Conservation (phyloP, 306 rosid species). For the Lathyrus aphaca region DNA sequence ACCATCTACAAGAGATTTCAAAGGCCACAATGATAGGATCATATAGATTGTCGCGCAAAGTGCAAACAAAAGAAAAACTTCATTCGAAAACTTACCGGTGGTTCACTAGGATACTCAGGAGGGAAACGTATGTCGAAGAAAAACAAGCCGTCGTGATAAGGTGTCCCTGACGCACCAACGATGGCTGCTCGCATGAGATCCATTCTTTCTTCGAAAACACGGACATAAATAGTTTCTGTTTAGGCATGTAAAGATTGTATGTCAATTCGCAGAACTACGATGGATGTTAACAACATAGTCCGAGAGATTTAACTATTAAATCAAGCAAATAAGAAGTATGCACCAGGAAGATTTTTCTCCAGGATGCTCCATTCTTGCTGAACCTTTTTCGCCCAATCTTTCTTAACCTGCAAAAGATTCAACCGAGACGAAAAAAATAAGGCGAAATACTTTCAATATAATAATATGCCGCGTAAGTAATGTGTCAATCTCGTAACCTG, state of each 20-base stretch:
- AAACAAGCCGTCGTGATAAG: constrained; percentile 92
- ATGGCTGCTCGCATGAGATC: constrained; percentile 87
- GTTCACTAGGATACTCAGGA: constrained; percentile 77
- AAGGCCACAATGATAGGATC: constrained; percentile 27
- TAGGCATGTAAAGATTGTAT: constrained; percentile 15
- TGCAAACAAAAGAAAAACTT: constrained; percentile 13
- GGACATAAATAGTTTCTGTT: constrained; percentile 84
- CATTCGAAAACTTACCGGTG: constrained; percentile 75
- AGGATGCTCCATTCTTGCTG: constrained; percentile 94
- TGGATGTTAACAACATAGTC: constrained; percentile 13
- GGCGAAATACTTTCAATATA: constrained; percentile 14
- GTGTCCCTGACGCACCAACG: constrained; percentile 94
- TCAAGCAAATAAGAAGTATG: constrained; percentile 37
- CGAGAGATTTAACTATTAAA: constrained; percentile 3
- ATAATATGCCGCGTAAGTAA: constrained; percentile 3
- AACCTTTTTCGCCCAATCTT: constrained; percentile 83
- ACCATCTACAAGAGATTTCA: constrained; percentile 65
- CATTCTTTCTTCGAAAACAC: constrained; percentile 87
- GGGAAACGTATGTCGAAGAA: constrained; percentile 89
- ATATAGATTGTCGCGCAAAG: constrained; percentile 25
- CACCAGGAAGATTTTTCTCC: constrained; percentile 88
- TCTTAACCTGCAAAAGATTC: constrained; percentile 55
- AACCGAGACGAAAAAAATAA: constrained; percentile 21
- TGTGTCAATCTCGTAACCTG: constrained; percentile 66
- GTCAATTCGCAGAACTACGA: constrained; percentile 24